Base-by-base conservation (phyloP, 1,139 yeast genomes). In the Geotrichum histeridarum region DNA sequence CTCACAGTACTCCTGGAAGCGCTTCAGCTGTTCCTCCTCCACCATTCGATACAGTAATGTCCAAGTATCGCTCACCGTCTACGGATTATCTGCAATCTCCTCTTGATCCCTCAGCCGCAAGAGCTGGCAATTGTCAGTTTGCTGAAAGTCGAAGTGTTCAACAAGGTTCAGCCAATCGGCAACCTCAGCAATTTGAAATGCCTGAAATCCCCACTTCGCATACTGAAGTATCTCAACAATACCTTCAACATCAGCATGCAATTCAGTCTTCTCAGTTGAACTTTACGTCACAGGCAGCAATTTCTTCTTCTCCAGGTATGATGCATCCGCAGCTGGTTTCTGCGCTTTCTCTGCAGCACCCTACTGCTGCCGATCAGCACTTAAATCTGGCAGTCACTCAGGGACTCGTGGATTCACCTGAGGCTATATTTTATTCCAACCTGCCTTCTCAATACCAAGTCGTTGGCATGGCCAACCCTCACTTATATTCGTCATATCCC, bases 1-100 rank as follows among this genome's bases (percentile, higher is more conserved):
- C 11, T 30, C 42, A 27, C 35, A 42, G 42, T 27, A 42, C 52
- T 14, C 52, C 52, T 7, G 42, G 11, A 18, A 42, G 48, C 31
- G 18, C 17, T n/a, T 36, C 48, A 4, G 43, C 38, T 8, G n/a
- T 33, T 2, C 2, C 43, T 36, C 27, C 52, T 4, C 14, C 18
- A 4, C 8, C 35, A 6, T 32, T 27, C 14, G 43, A 47, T 27
- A 30, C 22, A 9, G 22, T 42, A 3, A 17, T 30, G n/a, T 8
- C 46, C n/a, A 44, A 14, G 39, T 15, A 15, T 18, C 39, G 22
- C 1, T 44, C 51, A 1, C 45, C 51, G 3, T 18, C 36, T 2
- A 32, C 46, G 3, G 46, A 48, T n/a, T 35, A 9, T n/a, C 17
- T 14, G 9, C 47, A 42, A 11, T 35, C 52, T 3, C 52, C 52